phyloP scores from a whole-genome alignment of 768 basidiomycete species.

The Suillus subalutaceus region DNA sequence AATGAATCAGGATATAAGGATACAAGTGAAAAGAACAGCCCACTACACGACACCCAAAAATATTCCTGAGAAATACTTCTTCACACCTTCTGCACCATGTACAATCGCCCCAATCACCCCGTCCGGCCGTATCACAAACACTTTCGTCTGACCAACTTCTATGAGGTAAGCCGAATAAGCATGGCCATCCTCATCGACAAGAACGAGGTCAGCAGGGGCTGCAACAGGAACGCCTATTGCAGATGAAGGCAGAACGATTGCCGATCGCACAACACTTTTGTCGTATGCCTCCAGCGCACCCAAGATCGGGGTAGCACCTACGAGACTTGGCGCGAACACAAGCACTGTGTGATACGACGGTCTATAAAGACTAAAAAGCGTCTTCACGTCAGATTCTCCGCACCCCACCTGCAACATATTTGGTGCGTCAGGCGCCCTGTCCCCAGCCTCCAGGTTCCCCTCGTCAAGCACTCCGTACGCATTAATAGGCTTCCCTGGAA shows the following conservation, averaged over 20 bases:
- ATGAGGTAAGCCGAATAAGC: conserved; percentile 40
- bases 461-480: conserved; percentile 16
- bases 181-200: conserved; percentile 38
- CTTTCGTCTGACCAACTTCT: conserved; percentile 31
- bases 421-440: conserved; percentile 15
- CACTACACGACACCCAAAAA: not conserved
- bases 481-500: conserved; percentile 1
- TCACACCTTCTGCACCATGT: conserved; percentile 22
- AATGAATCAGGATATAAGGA: not conserved
- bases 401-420: conserved; percentile 21
- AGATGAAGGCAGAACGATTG: conserved; percentile 9
- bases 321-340: conserved; percentile 6
- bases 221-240: not conserved
- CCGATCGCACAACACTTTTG: conserved; percentile 1
- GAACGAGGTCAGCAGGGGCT: conserved; percentile 29
- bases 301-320: conserved; percentile 12
- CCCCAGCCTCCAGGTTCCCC: conserved; percentile 14
- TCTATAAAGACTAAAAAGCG: conserved; percentile 32
- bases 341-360: conserved; percentile 20
- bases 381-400: conserved; percentile 12
- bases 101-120: conserved; percentile 32
- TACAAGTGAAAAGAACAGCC: not conserved
- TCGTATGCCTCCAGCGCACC: not conserved
- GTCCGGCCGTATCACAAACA: conserved; percentile 33
- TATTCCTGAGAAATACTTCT: not conserved